These are phyloP conservation scores for Stevia rebaudiana DNA, from an alignment of 140 eudicot species.

Conservation along the genomic window DNA sequence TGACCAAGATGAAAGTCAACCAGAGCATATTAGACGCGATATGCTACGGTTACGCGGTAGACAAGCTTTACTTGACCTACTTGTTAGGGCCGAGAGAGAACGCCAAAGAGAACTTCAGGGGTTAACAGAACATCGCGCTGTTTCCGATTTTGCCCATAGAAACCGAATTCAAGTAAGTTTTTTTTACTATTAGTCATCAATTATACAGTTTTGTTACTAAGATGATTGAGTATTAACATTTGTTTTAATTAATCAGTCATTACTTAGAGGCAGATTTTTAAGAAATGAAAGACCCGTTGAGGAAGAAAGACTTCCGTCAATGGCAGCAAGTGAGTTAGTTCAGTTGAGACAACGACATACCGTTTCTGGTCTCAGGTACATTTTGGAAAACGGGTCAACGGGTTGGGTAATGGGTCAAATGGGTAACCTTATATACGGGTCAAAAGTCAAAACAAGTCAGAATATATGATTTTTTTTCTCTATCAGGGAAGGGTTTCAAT, in stretches of 20 bases:
- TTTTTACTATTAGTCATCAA: not conserved
- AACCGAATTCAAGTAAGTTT: conserved; percentile 81
- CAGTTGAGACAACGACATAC: conserved; percentile 90
- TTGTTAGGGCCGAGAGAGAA: conserved; percentile 77
- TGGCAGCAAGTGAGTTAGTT: conserved; percentile 71
- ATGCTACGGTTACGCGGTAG: conserved; percentile 82
- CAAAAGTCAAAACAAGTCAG: not conserved
- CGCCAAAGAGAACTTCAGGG: conserved; percentile 89
- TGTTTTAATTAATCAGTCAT: conserved; percentile 41
- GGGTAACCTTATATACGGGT: not conserved
- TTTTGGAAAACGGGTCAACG: not conserved
- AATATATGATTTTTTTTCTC: not conserved
- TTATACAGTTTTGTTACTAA: not conserved
- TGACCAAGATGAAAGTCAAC: conserved; percentile 73
- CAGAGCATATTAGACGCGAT: conserved; percentile 81
- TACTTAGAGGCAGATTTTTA: conserved; percentile 86
- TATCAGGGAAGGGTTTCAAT: conserved; percentile 81
- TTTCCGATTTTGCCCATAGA: conserved; percentile 93
- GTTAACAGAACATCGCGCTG: conserved; percentile 82
- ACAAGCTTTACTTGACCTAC: conserved; percentile 81
- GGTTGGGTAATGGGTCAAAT: not conserved
- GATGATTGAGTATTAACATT: too few relatives aligned
- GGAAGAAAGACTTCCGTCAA: conserved; percentile 76
- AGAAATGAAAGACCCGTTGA: conserved; percentile 66
- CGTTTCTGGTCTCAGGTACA: conserved; percentile 86